Evolutionary conservation across 140 eudicot species (phyloP), one percentile per base, ranked within the genome.

Genomic region (Oenanthe javanica): DNA sequence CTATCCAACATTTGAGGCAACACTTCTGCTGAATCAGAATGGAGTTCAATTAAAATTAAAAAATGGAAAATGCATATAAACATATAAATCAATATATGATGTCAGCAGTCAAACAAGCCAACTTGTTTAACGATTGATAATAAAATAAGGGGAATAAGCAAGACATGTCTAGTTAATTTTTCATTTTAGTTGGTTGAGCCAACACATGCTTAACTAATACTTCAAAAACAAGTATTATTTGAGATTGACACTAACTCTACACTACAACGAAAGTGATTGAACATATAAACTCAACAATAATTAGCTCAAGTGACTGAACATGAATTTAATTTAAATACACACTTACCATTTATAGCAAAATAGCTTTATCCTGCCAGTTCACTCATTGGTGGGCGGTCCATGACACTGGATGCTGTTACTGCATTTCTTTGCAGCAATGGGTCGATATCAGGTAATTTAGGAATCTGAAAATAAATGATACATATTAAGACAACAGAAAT

Each of bases 331-430:
- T 19, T 4, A 21, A 36, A 75, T n/a, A 4, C 16, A 48, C 25
- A 4, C 18, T 15, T 79, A 70, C 80, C 83, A 31, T 59, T 50
- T 77, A 78, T 50, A 15, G 77, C 61, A 54, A 79, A 81, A 67
- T 79, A 70, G 75, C 72, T 5, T 93, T 87, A 94, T 76, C 99
- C 97, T 9, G 97, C 92, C 67, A 95, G 87, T 84, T 95, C 99
- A 79, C 99, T 95, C 79, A 95, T 89, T 43, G 99, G 99, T 54
- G 97, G 94, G n/a, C 99, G 97, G 64, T 95, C 99, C 99, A 95
- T 95, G 81, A 95, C 93, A 54, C 73, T 86, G 75, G 93, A 89
- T 80, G 99, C 97, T 63, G 91, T 87, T 86, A 82, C 82, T 15
- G 99, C 99, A 59, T 90, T 92, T 85, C 91, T 92, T 84, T 91